Percentiles rank a stretch among this genome's conserved stretches.
Conservation (phyloP, 176 grass and related monocot genomes). For the Aegilops umbellulata region DNA sequence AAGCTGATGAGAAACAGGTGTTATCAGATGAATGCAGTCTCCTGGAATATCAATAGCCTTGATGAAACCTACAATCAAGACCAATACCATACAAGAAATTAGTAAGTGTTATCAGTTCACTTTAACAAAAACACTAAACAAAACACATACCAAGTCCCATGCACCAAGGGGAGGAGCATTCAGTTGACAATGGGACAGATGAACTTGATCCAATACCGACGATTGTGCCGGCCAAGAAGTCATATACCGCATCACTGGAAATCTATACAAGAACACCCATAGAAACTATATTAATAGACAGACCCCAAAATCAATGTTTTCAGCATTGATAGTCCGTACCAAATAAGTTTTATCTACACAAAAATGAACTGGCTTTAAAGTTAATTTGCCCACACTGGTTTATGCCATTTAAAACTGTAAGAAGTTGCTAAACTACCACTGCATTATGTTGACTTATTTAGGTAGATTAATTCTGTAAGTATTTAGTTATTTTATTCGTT, state of each 20-base stretch:
- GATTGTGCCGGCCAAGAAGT: conserved; percentile 43
- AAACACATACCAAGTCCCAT: conserved; percentile 62
- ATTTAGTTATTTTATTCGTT: too few species aligned
- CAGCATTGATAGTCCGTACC: background rate
- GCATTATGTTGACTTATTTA: too few species aligned
- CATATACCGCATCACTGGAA: conserved; percentile 13
- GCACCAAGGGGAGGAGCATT: conserved; percentile 49
- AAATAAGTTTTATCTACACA: background rate
- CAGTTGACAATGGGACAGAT: conserved; percentile 27
- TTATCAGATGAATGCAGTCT: conserved; percentile 40
- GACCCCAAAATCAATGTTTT: background rate
- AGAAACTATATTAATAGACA: conserved; percentile 3
- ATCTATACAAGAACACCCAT: conserved; percentile 21
- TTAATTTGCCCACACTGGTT: background rate
- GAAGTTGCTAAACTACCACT: background rate
- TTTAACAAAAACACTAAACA: background rate
- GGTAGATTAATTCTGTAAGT: too few species aligned
- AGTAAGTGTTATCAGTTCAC: background rate
- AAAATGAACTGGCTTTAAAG: background rate
- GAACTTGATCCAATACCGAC: conserved; percentile 57
- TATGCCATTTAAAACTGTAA: background rate
- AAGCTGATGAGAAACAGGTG: conserved; percentile 31
- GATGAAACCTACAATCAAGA: conserved; percentile 45
- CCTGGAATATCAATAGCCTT: conserved; percentile 39
- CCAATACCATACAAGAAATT: conserved; percentile 1